These are phyloP conservation scores for Neobulgaria alba DNA, from an alignment of 2,329 filamentous ascomycete species.

Conservation along the genomic window DNA sequence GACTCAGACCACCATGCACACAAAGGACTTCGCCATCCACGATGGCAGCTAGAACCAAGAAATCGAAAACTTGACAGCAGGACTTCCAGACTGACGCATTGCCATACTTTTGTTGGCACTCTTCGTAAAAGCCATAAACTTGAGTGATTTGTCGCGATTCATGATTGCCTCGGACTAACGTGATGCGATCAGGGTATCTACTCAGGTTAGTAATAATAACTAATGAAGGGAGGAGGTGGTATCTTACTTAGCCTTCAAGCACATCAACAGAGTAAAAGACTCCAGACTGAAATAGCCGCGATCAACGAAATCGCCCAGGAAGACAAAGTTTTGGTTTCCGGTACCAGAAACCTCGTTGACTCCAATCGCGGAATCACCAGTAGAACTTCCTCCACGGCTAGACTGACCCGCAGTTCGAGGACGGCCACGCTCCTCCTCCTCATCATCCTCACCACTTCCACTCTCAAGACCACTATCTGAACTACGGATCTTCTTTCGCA, in stretches of 20 bases:
- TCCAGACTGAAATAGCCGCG: conserved; percentile 67
- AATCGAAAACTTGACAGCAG: conserved; percentile 72
- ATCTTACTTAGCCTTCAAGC: conserved; percentile 60
- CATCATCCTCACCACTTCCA: conserved; percentile 42
- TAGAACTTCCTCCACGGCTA: conserved; percentile 34
- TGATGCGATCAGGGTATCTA: conserved; percentile 64
- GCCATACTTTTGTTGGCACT: conserved; percentile 69
- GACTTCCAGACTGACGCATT: conserved; percentile 74
- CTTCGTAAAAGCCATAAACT: conserved; percentile 72
- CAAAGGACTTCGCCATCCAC: conserved; percentile 69
- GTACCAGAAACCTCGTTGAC: conserved; percentile 36
- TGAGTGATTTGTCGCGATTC: conserved; percentile 72
- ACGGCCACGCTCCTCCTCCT: conserved; percentile 42
- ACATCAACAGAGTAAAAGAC: conserved; percentile 64
- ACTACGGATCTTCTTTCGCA: conserved; percentile 75
- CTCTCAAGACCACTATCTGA: conserved; percentile 40
- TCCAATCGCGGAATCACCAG: conserved; percentile 30
- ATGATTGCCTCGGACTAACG: conserved; percentile 65
- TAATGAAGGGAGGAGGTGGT: not conserved
- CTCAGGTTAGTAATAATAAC: conserved; percentile 10
- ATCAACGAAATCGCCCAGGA: conserved; percentile 67
- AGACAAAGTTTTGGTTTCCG: conserved; percentile 62
- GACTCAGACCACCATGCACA: conserved; percentile 63
- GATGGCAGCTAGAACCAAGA: conserved; percentile 63
- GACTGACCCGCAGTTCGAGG: conserved; percentile 33